Base-by-base conservation (phyloP, 331 rosid genomes). In the Prunus yedoensis region DNA sequence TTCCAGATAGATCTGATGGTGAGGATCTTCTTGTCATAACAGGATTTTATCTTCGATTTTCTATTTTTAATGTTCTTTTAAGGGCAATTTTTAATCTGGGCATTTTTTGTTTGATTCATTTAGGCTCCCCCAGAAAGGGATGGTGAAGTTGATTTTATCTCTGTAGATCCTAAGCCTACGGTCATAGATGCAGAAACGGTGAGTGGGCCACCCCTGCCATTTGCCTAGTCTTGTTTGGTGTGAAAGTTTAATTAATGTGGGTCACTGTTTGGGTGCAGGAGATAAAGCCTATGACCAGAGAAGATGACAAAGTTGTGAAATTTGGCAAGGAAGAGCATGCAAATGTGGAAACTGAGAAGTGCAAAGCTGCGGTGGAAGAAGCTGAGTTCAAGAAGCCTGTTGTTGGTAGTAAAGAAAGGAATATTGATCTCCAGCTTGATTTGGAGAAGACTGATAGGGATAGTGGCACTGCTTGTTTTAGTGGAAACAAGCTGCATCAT, bases 1-100 rank as follows among this genome's bases (percentile, higher is more conserved):
- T 86, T 82, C 77, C 90, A 83, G 85, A 92, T 95, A 83, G 98
- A 95, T 89, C 91, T 95, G 87, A 95, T 91, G 99, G 99, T 95
- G 85, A 60, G 73, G 68, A 83, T 73, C 53, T 30, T 78, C 66
- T 57, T 71, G 64, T 25, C 52, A 4, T 41, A 20, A 46, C 81
- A 54, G 43, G 51, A 38, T 64, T 35, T 54, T 32, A 61, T 0
- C 38, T 46, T 35, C 17, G 0, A 0, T 65, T 58, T 38, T 17
- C 0, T 25, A 17, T 27, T 18, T 15, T 13, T 57, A 49, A 18
- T 20, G 1, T 67, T 14, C 68, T 35, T 35, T 50, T 12, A 27
- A 16, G 41, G 18, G 45, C 17, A 68, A 64, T 45, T 59, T 65
- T 47, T 57, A 15, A 47, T 41, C 28, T 54, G n/a, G 21, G 7